These are phyloP conservation scores for Nicotiana rustica DNA, from an alignment of 305 asterid species.

Conservation along the genomic window DNA sequence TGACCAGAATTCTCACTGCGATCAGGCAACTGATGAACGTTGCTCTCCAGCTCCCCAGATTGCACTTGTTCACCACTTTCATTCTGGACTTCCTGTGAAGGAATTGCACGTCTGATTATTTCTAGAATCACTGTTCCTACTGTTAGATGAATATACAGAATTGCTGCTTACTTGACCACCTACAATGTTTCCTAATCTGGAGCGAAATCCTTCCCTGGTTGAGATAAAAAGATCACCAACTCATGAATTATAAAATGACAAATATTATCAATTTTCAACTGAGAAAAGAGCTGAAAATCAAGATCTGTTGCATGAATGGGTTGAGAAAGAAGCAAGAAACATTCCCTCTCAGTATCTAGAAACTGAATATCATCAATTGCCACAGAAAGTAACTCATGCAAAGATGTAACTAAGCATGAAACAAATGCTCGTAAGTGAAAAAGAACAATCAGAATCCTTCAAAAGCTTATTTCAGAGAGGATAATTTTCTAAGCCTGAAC, in stretches of 20 bases:
- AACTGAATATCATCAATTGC: not conserved
- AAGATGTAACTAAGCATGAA: conserved; percentile 27
- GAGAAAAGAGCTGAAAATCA: not conserved
- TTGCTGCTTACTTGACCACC: conserved; percentile 78
- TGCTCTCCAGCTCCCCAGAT: conserved; percentile 48
- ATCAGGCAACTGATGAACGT: conserved; percentile 50
- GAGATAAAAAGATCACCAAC: conserved; percentile 34
- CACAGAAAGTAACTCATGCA: not conserved
- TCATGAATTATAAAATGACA: conserved; percentile 10
- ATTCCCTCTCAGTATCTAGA: conserved; percentile 1
- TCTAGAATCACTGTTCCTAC: conserved; percentile 52
- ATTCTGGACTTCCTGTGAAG: conserved; percentile 59
- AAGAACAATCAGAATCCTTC: not conserved
- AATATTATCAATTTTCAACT: conserved; percentile 1
- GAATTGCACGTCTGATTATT: conserved; percentile 56
- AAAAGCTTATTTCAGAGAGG: conserved; percentile 10
- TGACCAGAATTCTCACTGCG: conserved; percentile 51
- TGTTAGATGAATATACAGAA: conserved; percentile 53
- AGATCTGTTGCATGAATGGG: not conserved
- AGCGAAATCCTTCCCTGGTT: conserved; percentile 84
- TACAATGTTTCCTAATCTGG: conserved; percentile 70
- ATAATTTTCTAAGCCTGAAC: not conserved
- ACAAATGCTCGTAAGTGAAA: conserved; percentile 5
- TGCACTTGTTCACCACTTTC: conserved; percentile 53
- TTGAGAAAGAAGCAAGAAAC: conserved; percentile 19